Conservation (phyloP, 164 flowering plant species). For the Malania oleifera region DNA sequence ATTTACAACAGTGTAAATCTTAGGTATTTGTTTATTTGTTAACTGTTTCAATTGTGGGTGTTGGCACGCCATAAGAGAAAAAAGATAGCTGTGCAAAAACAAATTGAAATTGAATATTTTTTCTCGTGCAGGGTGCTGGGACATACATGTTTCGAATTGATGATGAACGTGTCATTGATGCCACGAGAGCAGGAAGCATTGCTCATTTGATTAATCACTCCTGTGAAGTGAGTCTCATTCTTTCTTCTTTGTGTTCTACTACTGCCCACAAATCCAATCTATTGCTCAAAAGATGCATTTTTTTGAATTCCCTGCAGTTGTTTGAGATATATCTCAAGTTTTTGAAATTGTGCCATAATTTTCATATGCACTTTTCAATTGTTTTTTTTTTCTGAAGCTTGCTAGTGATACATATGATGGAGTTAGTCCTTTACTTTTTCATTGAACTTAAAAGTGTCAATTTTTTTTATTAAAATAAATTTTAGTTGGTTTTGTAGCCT, state of each 20-base stretch:
- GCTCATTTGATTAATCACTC: slow-evolving; percentile 98
- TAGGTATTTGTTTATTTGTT: background rate
- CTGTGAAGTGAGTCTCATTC: slow-evolving; percentile 69
- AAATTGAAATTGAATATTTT: slow-evolving; percentile 2
- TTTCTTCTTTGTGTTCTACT: background rate
- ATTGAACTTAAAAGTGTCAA: no score
- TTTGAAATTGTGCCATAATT: no score
- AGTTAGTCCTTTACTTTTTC: no score
- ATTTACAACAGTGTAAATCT: no score
- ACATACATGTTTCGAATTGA: slow-evolving; percentile 95
- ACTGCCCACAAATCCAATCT: background rate
- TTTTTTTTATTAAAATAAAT: no score
- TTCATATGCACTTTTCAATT: no score
- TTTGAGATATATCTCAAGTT: no score
- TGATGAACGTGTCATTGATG: slow-evolving; percentile 96
- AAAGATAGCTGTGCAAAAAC: background rate
- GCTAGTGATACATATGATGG: no score
- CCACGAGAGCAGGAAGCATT: slow-evolving; percentile 95
- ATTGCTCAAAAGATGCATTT: background rate
- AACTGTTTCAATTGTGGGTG: no score
- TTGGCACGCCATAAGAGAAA: background rate
- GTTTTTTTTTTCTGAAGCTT: no score
- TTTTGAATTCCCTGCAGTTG: no score
- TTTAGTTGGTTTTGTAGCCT: no score
- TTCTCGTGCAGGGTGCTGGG: slow-evolving; percentile 86